A percentile compares a stretch with the other conserved stretches of the same genome.
phyloP scores from a whole-genome alignment of 305 asterid species.

The Plantago coronopus region DNA sequence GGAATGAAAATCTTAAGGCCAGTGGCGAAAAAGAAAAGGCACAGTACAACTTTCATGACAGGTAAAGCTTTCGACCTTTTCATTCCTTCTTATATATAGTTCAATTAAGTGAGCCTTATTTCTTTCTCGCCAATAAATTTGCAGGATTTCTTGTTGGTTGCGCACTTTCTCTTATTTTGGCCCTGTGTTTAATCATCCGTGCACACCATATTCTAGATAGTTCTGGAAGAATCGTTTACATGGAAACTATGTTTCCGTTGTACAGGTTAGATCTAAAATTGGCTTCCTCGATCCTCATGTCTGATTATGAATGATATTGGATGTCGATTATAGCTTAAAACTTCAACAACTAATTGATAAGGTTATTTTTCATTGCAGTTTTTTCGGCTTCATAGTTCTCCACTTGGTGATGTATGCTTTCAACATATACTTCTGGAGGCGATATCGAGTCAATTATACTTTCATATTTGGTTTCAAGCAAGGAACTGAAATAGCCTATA shows the following conservation, averaged over 20 bases:
- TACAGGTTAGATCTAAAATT: constrained; percentile 32
- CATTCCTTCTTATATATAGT: background rate
- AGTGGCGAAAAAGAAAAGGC: constrained; percentile 45
- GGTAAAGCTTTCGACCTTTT: constrained; percentile 32
- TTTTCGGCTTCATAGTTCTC: constrained; percentile 51
- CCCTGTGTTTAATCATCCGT: constrained; percentile 31
- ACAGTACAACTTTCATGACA: constrained; percentile 51
- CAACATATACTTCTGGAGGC: constrained; percentile 47
- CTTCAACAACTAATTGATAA: background rate
- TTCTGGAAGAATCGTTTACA: constrained; percentile 34
- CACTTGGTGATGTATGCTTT: constrained; percentile 48
- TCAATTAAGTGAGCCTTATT: background rate
- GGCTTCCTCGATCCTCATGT: constrained; percentile 3
- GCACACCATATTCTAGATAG: constrained; percentile 32
- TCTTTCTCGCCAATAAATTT: background rate
- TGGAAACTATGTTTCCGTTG: constrained; percentile 59
- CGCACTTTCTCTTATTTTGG: constrained; percentile 39
- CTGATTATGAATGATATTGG: background rate
- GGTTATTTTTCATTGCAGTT: constrained; percentile 26
- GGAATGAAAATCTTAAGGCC: constrained; percentile 70
- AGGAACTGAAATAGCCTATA: constrained; percentile 48
- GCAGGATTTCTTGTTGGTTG: constrained; percentile 53
- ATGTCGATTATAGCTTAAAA: background rate
- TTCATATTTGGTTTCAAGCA: constrained; percentile 52
- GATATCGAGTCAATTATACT: constrained; percentile 41